Evolutionary conservation across 2,329 filamentous ascomycete species (phyloP).

Genomic region (Cladosporium sp.): DNA sequence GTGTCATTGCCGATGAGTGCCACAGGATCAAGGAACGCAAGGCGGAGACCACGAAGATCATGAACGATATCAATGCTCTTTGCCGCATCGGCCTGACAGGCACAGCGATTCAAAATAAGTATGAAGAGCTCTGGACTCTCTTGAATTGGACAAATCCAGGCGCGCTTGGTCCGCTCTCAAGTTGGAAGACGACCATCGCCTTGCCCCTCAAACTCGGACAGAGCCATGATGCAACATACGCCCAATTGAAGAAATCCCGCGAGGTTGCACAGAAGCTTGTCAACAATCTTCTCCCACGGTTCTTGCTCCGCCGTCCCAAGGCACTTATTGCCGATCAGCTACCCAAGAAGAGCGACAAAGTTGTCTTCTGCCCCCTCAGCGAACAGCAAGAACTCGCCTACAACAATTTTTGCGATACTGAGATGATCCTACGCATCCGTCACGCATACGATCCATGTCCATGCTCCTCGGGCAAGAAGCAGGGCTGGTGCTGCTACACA

Average conservation of each 20-base stretch:
- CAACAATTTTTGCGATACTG: constrained; percentile 71
- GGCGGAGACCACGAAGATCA: constrained; percentile 75
- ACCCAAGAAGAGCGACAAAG: constrained; percentile 88
- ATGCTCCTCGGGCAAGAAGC: constrained; percentile 64
- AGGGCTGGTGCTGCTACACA: constrained; percentile 76
- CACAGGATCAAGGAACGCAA: constrained; percentile 78
- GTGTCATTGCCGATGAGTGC: constrained; percentile 90
- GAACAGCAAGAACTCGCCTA: constrained; percentile 78
- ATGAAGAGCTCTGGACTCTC: constrained; percentile 94
- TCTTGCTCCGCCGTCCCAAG: constrained; percentile 93
- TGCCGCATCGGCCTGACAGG: constrained; percentile 92
- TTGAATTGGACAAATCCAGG: constrained; percentile 96
- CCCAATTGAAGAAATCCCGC: constrained; percentile 75
- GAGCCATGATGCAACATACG: constrained; percentile 82
- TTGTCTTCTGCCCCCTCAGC: constrained; percentile 92
- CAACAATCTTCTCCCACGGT: constrained; percentile 78
- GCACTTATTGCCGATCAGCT: constrained; percentile 85
- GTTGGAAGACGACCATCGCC: constrained; percentile 76
- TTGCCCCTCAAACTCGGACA: constrained; percentile 82
- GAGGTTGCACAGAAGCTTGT: constrained; percentile 81
- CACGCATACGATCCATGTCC: constrained; percentile 63
- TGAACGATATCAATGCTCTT: constrained; percentile 86
- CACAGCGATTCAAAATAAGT: constrained; percentile 96
- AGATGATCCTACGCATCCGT: constrained; percentile 66
- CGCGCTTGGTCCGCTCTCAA: constrained; percentile 58